Base-by-base conservation (phyloP, 352 stramenopile genomes). In the Elongisporangium senticosum region DNA sequence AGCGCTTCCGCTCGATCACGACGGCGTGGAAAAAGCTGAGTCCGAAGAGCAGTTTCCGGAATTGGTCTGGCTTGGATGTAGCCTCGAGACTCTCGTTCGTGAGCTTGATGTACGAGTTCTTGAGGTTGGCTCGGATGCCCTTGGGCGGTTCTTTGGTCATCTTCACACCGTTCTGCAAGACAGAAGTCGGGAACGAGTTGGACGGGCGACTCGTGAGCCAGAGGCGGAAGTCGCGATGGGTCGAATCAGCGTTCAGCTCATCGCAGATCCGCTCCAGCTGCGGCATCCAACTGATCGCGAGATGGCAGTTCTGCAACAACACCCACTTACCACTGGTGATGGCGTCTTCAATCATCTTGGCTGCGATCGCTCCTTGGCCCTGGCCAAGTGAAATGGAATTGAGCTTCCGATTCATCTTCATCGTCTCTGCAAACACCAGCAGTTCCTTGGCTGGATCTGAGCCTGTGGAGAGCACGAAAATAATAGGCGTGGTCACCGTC, bases 71-170 rank as follows among this genome's bases (percentile, higher is more conserved):
- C 64, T 93, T 96, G 47, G 69, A 68, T 0, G 85, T 95, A 10
- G 69, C 70, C 7, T 86, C 68, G 19, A 96, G 67, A 17, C 62
- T 67, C 22, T 90, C 77, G 59, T 95, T 89, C 48, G 92, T 89
- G 21, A 97, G 69, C 67, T 96, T 97, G 65, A 86, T 93, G 69
- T 97, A 97, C 19, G 85, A 89, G 62, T 82, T 90, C 51, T 89
- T 90, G 28, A 97, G 70, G 65, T 97, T 97, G 8, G 89, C 86
- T 28, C 83, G 71, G 40, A 97, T 74, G 19, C 90, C 91, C 53
- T 96, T 97, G 1, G 91, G 91, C 17, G 91, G 90, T 64, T 98
- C 91, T 51, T 97, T 97, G 4, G 92, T 98, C 86, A 98, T 97
- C 68, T 98, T 98, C 10, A 98, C 89, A 7, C 89, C 83, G 49